Conservation (phyloP, 2,329 filamentous ascomycete species). For the Lizonia empirigonia region DNA sequence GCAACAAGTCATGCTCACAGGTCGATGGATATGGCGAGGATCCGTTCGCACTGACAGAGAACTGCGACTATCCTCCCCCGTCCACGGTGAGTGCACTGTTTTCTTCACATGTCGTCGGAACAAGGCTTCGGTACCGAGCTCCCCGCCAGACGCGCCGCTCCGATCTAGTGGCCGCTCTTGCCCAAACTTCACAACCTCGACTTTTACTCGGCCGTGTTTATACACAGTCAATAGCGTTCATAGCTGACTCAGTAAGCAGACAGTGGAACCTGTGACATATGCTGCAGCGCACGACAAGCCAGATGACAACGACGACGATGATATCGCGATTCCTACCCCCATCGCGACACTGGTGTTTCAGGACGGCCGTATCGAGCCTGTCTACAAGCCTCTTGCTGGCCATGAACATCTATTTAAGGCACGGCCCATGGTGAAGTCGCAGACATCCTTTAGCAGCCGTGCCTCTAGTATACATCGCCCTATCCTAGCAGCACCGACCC, state of each 20-base stretch:
- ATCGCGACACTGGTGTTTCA: constrained; percentile 30
- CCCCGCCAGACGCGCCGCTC: constrained; percentile 12
- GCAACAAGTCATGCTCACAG: not conserved
- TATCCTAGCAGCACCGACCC: constrained; percentile 4
- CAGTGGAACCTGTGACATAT: not conserved
- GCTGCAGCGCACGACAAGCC: not conserved
- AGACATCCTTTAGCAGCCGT: not conserved
- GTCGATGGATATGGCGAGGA: not conserved
- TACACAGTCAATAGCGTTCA: too few relatives aligned
- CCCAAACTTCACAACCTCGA: constrained; percentile 7
- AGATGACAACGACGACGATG: constrained; percentile 9
- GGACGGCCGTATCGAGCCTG: constrained; percentile 28
- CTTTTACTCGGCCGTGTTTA: too few relatives aligned
- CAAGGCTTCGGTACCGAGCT: constrained; percentile 20
- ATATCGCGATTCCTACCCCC: constrained; percentile 23
- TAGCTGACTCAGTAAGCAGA: not conserved
- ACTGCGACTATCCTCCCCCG: constrained; percentile 8
- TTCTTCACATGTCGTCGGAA: constrained; percentile 21
- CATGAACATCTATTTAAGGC: constrained; percentile 34
- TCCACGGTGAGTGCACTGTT: constrained; percentile 9
- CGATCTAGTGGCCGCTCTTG: constrained; percentile 17
- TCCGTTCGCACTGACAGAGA: constrained; percentile 4
- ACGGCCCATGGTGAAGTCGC: not conserved
- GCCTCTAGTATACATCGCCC: not conserved
- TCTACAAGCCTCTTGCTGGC: constrained; percentile 30